Evolutionary conservation across 2,329 filamentous ascomycete species (phyloP).

Genomic region (Penicillium psychrosexuale): DNA sequence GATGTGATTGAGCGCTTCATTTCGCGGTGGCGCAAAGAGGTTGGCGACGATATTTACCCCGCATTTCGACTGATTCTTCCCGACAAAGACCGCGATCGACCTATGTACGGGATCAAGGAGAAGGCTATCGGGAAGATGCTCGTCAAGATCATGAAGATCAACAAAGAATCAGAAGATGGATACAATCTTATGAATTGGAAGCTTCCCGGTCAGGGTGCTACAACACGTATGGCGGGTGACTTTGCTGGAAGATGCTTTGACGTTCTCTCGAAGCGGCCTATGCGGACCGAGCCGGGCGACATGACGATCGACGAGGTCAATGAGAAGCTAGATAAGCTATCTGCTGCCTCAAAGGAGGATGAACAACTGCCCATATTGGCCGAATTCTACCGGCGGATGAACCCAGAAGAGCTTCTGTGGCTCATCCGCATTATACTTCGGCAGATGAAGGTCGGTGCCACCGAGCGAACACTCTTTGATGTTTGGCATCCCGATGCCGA

Average conservation of each 20-base stretch:
- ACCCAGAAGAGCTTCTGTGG: constrained; percentile 90
- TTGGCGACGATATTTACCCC: constrained; percentile 90
- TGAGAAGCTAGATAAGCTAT: constrained; percentile 73
- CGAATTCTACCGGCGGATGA: constrained; percentile 86
- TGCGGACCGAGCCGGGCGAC: constrained; percentile 68
- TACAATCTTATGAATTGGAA: constrained; percentile 89
- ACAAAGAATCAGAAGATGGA: constrained; percentile 84
- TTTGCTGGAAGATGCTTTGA: constrained; percentile 89
- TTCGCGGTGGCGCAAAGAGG: constrained; percentile 77
- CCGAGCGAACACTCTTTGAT: constrained; percentile 83
- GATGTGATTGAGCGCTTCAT: constrained; percentile 86
- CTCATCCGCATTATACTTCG: constrained; percentile 88
- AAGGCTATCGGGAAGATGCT: constrained; percentile 83
- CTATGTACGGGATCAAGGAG: constrained; percentile 93
- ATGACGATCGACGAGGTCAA: constrained; percentile 92
- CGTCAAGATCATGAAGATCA: constrained; percentile 90
- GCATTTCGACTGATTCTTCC: constrained; percentile 87
- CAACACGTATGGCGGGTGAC: constrained; percentile 72
- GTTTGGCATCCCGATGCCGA: constrained; percentile 78
- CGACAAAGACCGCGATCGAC: constrained; percentile 86
- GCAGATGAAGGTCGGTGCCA: constrained; percentile 71
- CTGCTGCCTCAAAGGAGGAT: constrained; percentile 72
- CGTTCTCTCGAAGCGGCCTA: constrained; percentile 77
- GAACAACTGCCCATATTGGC: constrained; percentile 78
- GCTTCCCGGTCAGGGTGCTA: constrained; percentile 66